Conservation (phyloP, 2,329 filamentous ascomycete genomes). For the Neopestalotiopsis rosae region DNA sequence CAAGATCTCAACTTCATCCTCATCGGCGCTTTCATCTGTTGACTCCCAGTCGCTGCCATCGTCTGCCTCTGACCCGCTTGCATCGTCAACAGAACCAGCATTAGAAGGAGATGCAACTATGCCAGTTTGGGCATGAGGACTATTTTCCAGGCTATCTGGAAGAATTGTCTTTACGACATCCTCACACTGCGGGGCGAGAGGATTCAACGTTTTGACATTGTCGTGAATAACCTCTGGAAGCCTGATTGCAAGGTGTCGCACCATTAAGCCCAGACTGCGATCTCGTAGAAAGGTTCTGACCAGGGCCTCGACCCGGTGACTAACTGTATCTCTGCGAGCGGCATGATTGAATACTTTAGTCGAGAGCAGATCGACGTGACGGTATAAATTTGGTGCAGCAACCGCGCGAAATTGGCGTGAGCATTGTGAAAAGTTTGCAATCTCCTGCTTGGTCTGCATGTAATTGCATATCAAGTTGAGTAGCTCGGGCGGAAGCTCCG, state of each 20-base stretch:
- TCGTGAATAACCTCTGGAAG: background rate
- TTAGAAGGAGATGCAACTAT: too few species aligned
- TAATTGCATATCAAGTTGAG: conserved; percentile 18
- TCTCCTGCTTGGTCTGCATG: conserved; percentile 3
- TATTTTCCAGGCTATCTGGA: background rate
- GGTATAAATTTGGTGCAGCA: conserved; percentile 19
- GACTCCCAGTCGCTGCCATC: conserved; percentile 17
- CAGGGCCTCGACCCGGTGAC: conserved; percentile 7
- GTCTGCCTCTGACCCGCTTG: background rate
- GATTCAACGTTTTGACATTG: background rate
- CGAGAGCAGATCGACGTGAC: conserved; percentile 17
- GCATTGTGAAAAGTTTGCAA: conserved; percentile 11
- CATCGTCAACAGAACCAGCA: too few species aligned
- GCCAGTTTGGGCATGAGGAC: background rate
- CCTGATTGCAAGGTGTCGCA: conserved; percentile 16
- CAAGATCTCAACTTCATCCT: conserved; percentile 7
- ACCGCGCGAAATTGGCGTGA: conserved; percentile 18
- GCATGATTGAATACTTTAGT: background rate
- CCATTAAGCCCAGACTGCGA: conserved; percentile 11
- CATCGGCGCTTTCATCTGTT: conserved; percentile 16
- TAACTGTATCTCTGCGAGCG: background rate
- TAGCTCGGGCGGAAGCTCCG: conserved; percentile 19
- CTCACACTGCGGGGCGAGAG: conserved; percentile 6
- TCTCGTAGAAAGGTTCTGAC: conserved; percentile 12
- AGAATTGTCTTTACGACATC: conserved; percentile 1